phyloP scores from a whole-genome alignment of 306 rosid genomes.

The Vicia villosa region DNA sequence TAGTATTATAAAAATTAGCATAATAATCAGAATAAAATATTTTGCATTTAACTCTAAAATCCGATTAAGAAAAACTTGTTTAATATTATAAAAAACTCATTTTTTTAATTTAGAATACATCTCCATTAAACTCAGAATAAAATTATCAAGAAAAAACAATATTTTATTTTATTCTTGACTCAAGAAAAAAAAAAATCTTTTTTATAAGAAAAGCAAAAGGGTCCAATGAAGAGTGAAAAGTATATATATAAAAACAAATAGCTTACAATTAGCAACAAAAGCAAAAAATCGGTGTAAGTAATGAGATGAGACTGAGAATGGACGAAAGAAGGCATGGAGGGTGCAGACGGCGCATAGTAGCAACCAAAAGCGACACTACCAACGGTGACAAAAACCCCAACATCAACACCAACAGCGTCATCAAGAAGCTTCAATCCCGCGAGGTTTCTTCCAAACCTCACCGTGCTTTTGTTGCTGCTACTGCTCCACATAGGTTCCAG shows the following conservation, averaged over 20 bases:
- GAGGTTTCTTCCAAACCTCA: constrained; percentile 76
- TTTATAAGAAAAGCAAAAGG: neutral
- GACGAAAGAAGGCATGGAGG: constrained; percentile 76
- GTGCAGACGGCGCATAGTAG: constrained; percentile 64
- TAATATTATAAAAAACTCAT: no score
- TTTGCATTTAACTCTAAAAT: no score
- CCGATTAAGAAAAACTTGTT: no score
- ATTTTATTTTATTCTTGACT: no score
- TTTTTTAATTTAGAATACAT: no score
- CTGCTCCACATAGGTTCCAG: constrained; percentile 78
- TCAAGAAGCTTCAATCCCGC: constrained; percentile 80
- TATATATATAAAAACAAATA: neutral
- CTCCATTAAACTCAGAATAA: no score
- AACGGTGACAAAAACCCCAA: constrained; percentile 32
- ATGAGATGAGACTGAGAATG: constrained; percentile 36
- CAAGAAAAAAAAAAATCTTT: no score
- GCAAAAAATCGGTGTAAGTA: neutral
- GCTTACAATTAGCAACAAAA: neutral
- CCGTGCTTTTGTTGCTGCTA: constrained; percentile 72
- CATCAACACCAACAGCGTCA: constrained; percentile 29
- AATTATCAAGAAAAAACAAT: no score
- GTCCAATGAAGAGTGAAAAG: neutral
- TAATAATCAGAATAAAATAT: no score
- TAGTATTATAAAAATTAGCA: no score
- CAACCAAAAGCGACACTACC: constrained; percentile 59